These are phyloP conservation scores for Simplicillium sp. DNA, from an alignment of 2,329 filamentous ascomycete species.

Conservation along the genomic window DNA sequence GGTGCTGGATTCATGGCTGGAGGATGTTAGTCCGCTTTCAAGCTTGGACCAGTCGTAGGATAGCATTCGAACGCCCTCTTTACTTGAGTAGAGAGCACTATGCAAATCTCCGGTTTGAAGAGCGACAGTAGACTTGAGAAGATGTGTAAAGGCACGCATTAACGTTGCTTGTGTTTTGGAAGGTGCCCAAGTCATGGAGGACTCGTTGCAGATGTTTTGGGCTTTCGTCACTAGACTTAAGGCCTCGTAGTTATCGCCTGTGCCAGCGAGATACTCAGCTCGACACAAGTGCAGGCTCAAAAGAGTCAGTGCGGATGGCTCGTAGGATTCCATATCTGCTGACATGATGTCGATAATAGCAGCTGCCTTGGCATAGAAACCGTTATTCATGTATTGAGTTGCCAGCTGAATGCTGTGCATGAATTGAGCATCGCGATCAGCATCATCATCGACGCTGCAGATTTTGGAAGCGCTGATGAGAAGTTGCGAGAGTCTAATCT, in stretches of 20 bases:
- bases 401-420: slow-evolving; percentile 38
- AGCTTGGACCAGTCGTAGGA: slow-evolving; percentile 47
- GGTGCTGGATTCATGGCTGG: slow-evolving; percentile 17
- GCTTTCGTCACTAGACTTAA: slow-evolving; percentile 25
- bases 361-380: slow-evolving; percentile 39
- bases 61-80: slow-evolving; percentile 45
- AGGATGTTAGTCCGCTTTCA: slow-evolving; percentile 21
- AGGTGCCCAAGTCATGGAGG: slow-evolving; percentile 20
- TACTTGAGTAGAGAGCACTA: slow-evolving; percentile 46
- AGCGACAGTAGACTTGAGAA: slow-evolving; percentile 55
- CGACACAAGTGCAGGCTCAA: slow-evolving; percentile 57
- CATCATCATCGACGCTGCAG: slow-evolving; percentile 17
- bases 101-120: slow-evolving; percentile 52
- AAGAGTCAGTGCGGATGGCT: slow-evolving; percentile 27
- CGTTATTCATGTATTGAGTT: slow-evolving; percentile 43
- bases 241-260: slow-evolving; percentile 31
- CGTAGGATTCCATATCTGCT: slow-evolving; percentile 28
- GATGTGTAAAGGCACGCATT: slow-evolving; percentile 22
- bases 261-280: slow-evolving; percentile 63
- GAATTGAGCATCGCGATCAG: slow-evolving; percentile 29
- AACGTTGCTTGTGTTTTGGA: slow-evolving; percentile 22
- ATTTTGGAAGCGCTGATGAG: slow-evolving; percentile 26
- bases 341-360: slow-evolving; percentile 46
- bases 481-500: slow-evolving; percentile 22
- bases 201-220: slow-evolving; percentile 22